Base-by-base conservation (phyloP, 2,329 filamentous ascomycete genomes). In the Trichoderma oligosporum region DNA sequence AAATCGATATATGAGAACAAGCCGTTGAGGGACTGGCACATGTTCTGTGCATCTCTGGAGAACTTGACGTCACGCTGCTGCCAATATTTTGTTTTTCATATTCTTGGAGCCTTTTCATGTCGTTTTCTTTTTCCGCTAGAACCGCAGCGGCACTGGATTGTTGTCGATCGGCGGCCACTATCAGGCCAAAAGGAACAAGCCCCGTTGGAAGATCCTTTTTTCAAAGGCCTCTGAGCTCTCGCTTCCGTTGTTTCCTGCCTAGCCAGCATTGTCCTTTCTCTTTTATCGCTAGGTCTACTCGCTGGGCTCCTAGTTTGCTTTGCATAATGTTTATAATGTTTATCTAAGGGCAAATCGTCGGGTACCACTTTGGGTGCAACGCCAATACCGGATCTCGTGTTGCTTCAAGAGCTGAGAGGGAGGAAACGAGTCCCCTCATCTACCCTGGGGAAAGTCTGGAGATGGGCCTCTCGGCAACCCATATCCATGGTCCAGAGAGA, bases 281-380 rank as follows among this genome's bases (percentile, higher is more conserved):
- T 27, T 54, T 41, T n/a, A 20, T 25, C 24, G 11, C 27, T 31
- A 36, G 22, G 18, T 36, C 29, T 38, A 20, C 14, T 8, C 16
- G 7, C 14, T 27, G 25, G n/a, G n/a, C n/a, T n/a, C n/a, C 25
- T 29, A 16, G 41, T 16, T 16, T 7, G 8, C 35, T 8, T 35
- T 49, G 46, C 33, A 31, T 42, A 27, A 31, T 42, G 20, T 11
- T 16, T 44, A 29, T 39, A 53, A 44, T 44, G 29, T 35, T 53
- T 25, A 53, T 36, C 49, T 44, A 39, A 53, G 38, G 49, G 29
- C n/a, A 53, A 35, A 44, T 44, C 38, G 39, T 53, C 49, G 49
- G 49, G 49, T 39, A 53, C 49, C 49, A 53, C 49, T 44, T 42
- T 53, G 29, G 39, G 7, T 53, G 49, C 49, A 36, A 53, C 49